Conservation (phyloP, 257 asterid species). For the Rauvolfia tetraphylla region DNA sequence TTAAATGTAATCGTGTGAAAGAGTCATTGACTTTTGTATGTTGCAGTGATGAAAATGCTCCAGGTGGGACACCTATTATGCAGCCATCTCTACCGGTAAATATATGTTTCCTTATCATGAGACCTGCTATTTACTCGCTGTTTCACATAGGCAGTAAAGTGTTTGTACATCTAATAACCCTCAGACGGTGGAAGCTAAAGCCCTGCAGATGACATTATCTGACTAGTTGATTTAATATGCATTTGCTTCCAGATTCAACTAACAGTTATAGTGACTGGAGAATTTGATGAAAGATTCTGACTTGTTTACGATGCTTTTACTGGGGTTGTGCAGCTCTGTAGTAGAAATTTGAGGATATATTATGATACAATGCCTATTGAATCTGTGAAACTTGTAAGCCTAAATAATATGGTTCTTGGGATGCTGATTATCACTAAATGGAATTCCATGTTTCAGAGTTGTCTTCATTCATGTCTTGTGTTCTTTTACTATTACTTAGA, state of each 20-base stretch:
- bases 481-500: neutral
- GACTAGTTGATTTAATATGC: neutral
- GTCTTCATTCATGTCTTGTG: neutral
- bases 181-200: neutral
- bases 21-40: constrained; percentile 22
- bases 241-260: neutral
- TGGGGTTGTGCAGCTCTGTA: neutral
- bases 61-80: constrained; percentile 94
- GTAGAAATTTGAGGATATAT: neutral
- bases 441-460: neutral
- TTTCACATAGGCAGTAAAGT: neutral
- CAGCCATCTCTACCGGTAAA: constrained; percentile 69
- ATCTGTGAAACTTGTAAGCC: neutral
- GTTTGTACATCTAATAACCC: neutral
- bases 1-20: constrained; percentile 4
- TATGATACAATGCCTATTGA: neutral
- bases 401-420: neutral
- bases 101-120: neutral
- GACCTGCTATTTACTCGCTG: neutral
- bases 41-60: constrained; percentile 88
- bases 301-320: neutral
- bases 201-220: neutral
- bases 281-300: neutral
- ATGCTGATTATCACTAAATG: neutral
- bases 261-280: neutral